A percentile compares a stretch with the other conserved stretches of the same genome.
Evolutionary conservation across 2,329 filamentous ascomycete genomes (phyloP).

Genomic region (Chaetomiaceae sp.): DNA sequence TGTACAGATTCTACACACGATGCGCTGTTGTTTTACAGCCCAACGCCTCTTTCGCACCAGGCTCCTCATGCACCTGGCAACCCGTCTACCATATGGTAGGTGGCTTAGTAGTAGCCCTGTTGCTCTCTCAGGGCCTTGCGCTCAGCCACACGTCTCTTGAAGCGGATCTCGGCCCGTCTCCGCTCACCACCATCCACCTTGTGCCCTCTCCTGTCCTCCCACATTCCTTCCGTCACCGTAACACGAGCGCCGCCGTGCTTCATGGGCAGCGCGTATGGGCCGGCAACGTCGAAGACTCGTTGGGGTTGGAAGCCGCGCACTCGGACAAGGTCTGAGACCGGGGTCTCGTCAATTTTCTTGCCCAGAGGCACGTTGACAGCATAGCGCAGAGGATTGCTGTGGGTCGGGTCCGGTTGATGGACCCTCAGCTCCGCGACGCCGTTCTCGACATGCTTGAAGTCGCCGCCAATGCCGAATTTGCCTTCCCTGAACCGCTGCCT

Average conservation of each 20-base stretch:
- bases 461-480: constrained; percentile 74
- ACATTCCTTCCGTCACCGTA: constrained; percentile 77
- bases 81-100: not conserved
- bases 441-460: constrained; percentile 65
- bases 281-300: constrained; percentile 64
- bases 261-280: constrained; percentile 66
- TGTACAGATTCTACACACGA: constrained; percentile 24
- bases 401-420: constrained; percentile 33
- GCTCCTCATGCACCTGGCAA: constrained; percentile 3
- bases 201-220: constrained; percentile 79
- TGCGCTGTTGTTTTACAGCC: not conserved
- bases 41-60: not conserved
- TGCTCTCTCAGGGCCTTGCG: constrained; percentile 59
- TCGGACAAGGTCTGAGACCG: constrained; percentile 41
- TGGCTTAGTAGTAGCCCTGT: constrained; percentile 24
- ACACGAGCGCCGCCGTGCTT: constrained; percentile 63
- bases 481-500: constrained; percentile 77
- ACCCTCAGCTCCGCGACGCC: constrained; percentile 50
- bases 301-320: constrained; percentile 64
- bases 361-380: constrained; percentile 52
- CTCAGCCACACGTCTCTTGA: constrained; percentile 77
- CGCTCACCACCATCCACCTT: constrained; percentile 98
- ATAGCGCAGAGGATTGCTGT: constrained; percentile 43
- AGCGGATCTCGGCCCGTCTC: constrained; percentile 75
- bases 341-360: constrained; percentile 34